phyloP scores from a whole-genome alignment of 2,329 filamentous ascomycete genomes.

The Fusarium nisikadoi region DNA sequence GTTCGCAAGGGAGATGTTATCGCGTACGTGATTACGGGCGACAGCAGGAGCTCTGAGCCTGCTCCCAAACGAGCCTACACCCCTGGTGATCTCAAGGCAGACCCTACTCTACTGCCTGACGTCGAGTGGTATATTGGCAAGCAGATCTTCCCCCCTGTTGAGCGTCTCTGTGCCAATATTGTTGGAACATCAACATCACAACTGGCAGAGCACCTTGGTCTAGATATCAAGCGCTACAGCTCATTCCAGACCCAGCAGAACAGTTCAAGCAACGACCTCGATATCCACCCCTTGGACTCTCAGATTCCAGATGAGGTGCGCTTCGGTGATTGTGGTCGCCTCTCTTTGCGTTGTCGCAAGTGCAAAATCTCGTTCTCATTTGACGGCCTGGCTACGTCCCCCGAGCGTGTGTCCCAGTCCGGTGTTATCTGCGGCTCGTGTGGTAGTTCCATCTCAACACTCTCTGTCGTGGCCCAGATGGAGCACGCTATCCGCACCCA shows the following conservation, averaged over 20 bases:
- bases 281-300: slow-evolving; percentile 91
- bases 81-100: slow-evolving; percentile 82
- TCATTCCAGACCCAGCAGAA: slow-evolving; percentile 57
- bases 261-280: slow-evolving; percentile 67
- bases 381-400: slow-evolving; percentile 74
- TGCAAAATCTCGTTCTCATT: slow-evolving; percentile 81
- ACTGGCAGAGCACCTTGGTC: slow-evolving; percentile 90
- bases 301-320: slow-evolving; percentile 93
- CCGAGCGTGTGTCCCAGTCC: slow-evolving; percentile 72
- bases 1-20: slow-evolving; percentile 96
- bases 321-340: slow-evolving; percentile 81
- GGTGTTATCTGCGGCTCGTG: slow-evolving; percentile 83
- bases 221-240: slow-evolving; percentile 88
- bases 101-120: slow-evolving; percentile 82
- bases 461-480: slow-evolving; percentile 86
- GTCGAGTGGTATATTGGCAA: slow-evolving; percentile 99
- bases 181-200: slow-evolving; percentile 89
- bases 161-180: slow-evolving; percentile 97
- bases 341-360: slow-evolving; percentile 81
- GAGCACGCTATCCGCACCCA: slow-evolving; percentile 84
- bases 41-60: slow-evolving; percentile 72
- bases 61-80: slow-evolving; percentile 91
- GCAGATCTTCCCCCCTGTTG: slow-evolving; percentile 97
- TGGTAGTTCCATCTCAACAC: slow-evolving; percentile 69
- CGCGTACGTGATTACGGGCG: slow-evolving; percentile 89